Percentiles rank a stretch among this genome's conserved stretches.
These are phyloP conservation scores for Ascochyta fabae DNA, from an alignment of 2,329 filamentous ascomycete species.

Conservation along the genomic window DNA sequence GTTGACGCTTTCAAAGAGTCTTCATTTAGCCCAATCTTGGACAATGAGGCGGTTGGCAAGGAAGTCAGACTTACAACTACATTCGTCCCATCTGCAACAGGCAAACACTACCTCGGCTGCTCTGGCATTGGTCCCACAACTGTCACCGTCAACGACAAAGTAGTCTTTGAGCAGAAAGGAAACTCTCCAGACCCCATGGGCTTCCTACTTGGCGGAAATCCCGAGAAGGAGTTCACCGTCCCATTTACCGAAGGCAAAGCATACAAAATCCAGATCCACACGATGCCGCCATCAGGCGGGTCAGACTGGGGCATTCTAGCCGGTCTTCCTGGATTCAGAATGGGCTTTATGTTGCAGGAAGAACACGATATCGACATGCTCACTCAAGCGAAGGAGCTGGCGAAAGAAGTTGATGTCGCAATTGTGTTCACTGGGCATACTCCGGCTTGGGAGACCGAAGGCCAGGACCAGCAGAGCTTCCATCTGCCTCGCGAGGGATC, in stretches of 20 bases:
- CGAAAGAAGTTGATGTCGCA: conserved; percentile 37
- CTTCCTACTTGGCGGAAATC: conserved; percentile 70
- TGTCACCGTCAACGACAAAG: conserved; percentile 36
- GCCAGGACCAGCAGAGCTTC: conserved; percentile 63
- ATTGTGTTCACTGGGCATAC: conserved; percentile 46
- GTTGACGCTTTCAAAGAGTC: conserved; percentile 33
- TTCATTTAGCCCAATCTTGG: conserved; percentile 33
- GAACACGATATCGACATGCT: conserved; percentile 42
- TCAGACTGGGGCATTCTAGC: conserved; percentile 49
- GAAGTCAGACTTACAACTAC: conserved; percentile 33
- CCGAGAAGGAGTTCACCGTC: conserved; percentile 67
- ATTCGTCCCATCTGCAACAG: conserved; percentile 33
- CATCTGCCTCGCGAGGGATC: conserved; percentile 61
- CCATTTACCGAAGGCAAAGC: conserved; percentile 64
- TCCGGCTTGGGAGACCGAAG: conserved; percentile 58
- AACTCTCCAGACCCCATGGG: conserved; percentile 66
- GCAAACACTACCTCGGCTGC: conserved; percentile 42
- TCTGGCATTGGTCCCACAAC: conserved; percentile 44
- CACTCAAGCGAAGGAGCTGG: conserved; percentile 32
- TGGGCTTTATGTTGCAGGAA: conserved; percentile 42
- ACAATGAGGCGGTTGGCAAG: conserved; percentile 32
- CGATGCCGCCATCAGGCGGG: conserved; percentile 63
- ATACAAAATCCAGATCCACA: conserved; percentile 65
- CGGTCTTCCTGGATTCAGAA: conserved; percentile 41
- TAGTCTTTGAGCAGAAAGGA: conserved; percentile 45